These are phyloP conservation scores for Fimicolochytrium jonesii DNA, from an alignment of 192 early-diverging fungal species.

Conservation along the genomic window DNA sequence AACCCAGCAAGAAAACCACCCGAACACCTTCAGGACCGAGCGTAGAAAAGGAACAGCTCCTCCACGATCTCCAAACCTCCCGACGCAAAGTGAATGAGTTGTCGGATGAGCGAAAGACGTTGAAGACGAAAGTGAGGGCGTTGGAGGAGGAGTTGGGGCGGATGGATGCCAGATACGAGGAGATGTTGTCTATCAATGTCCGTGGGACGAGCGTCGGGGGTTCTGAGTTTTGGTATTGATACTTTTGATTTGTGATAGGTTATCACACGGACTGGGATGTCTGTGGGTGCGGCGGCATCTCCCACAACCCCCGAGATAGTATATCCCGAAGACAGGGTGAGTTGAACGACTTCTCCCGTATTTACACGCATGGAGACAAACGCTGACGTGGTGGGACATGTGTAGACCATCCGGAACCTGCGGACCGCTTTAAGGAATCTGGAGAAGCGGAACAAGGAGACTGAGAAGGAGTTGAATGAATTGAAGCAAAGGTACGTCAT, in stretches of 20 bases:
- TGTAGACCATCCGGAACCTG: constrained; percentile 16
- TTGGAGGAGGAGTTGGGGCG: constrained; percentile 10
- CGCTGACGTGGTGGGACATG: not conserved
- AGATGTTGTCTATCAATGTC: constrained; percentile 15
- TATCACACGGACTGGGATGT: too few relatives aligned
- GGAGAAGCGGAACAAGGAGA: constrained; percentile 8
- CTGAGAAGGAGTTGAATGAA: not conserved
- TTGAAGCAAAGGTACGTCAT: constrained; percentile 13
- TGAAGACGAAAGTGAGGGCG: not conserved
- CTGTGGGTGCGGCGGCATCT: too few relatives aligned
- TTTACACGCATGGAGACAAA: not conserved
- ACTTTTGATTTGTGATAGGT: too few relatives aligned
- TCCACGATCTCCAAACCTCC: not conserved
- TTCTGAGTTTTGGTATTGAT: not conserved
- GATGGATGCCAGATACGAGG: constrained; percentile 18
- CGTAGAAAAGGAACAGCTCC: too few relatives aligned
- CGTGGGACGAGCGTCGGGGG: not conserved
- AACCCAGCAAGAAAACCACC: too few relatives aligned
- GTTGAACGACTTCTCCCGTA: not conserved
- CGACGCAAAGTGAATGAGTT: not conserved
- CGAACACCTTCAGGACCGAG: too few relatives aligned
- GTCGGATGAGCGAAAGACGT: constrained; percentile 5
- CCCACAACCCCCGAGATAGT: too few relatives aligned
- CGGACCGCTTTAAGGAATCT: constrained; percentile 1
- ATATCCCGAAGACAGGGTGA: too few relatives aligned